A percentile compares a stretch with the other conserved stretches of the same genome.
Evolutionary conservation across 1,284 basidiomycete genomes (phyloP).

Genomic region (Exobasidium rhododendri): DNA sequence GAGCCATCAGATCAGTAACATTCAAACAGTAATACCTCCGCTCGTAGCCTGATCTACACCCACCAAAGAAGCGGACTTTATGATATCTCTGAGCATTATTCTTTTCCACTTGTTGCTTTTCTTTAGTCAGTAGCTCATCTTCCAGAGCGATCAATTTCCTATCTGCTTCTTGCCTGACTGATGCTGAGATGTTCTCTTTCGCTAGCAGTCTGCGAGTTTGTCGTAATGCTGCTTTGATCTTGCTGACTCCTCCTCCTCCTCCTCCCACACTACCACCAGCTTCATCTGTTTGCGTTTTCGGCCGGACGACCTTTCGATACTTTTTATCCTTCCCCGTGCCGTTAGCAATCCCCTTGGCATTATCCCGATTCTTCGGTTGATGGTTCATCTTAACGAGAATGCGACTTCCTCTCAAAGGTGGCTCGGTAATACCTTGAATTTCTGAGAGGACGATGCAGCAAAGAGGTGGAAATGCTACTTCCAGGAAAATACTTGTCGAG

Average conservation of each 20-base stretch:
- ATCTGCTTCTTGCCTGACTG: constrained; percentile 39
- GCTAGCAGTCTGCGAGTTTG: constrained; percentile 39
- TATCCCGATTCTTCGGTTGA: too few relatives aligned
- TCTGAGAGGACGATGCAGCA: too few relatives aligned
- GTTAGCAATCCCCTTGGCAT: neutral
- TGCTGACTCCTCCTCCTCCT: constrained; percentile 15
- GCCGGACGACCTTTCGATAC: neutral
- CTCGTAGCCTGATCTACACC: too few relatives aligned
- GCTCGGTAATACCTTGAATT: too few relatives aligned
- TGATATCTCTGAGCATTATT: constrained; percentile 29
- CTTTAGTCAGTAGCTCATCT: constrained; percentile 23
- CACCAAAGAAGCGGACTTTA: constrained; percentile 32
- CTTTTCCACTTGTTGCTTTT: constrained; percentile 23
- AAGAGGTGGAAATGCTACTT: too few relatives aligned
- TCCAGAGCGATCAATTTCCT: constrained; percentile 32
- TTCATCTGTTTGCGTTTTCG: constrained; percentile 1
- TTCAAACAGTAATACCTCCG: too few relatives aligned
- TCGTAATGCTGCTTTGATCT: constrained; percentile 36
- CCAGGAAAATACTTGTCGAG: too few relatives aligned
- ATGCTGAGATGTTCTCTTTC: constrained; percentile 33
- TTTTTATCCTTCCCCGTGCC: neutral
- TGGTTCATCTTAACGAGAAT: too few relatives aligned
- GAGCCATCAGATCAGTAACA: neutral
- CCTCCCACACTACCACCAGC: neutral
- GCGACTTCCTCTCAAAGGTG: too few relatives aligned